Percentiles rank a stretch among this genome's conserved stretches.
These are phyloP conservation scores for Penicillium sp. DNA, from an alignment of 2,329 filamentous ascomycete species.

Conservation along the genomic window DNA sequence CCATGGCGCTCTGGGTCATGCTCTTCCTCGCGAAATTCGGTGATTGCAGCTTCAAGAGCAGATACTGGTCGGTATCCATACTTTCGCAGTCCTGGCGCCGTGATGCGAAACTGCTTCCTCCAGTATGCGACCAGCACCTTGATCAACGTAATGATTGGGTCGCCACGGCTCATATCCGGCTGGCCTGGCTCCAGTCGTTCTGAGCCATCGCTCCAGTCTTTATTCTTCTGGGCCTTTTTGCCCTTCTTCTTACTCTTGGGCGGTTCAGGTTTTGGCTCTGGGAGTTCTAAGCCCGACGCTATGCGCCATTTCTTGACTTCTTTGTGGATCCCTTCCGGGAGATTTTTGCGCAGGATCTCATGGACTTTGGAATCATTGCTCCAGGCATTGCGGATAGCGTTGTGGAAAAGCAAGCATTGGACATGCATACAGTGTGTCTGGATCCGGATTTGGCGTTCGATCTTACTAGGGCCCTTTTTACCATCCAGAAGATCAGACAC, in stretches of 20 bases:
- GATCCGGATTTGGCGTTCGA: conserved; percentile 73
- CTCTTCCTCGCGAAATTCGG: conserved; percentile 63
- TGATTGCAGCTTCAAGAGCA: conserved; percentile 69
- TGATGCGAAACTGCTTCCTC: conserved; percentile 78
- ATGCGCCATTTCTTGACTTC: conserved; percentile 72
- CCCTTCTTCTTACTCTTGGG: conserved; percentile 43
- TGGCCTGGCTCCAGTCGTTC: conserved; percentile 66
- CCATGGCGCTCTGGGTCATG: conserved; percentile 67
- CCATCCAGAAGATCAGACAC: conserved; percentile 59
- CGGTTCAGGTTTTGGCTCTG: conserved; percentile 40
- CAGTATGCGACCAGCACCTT: conserved; percentile 78
- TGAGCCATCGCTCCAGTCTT: conserved; percentile 72
- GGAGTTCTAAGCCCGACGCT: conserved; percentile 60
- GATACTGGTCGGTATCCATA: conserved; percentile 80
- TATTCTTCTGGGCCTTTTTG: conserved; percentile 42
- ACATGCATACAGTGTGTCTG: conserved; percentile 87
- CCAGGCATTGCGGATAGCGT: conserved; percentile 80
- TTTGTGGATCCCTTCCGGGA: conserved; percentile 65
- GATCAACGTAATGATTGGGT: conserved; percentile 75
- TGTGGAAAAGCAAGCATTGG: conserved; percentile 83
- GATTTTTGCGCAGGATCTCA: conserved; percentile 68
- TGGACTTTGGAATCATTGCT: conserved; percentile 74
- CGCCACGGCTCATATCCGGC: conserved; percentile 76
- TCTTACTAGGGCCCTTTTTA: conserved; percentile 83
- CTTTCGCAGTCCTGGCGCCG: conserved; percentile 79